A percentile compares a stretch with the other conserved stretches of the same genome.
phyloP scores from a whole-genome alignment of 192 early-diverging fungal species.

The Endogone sp. region DNA sequence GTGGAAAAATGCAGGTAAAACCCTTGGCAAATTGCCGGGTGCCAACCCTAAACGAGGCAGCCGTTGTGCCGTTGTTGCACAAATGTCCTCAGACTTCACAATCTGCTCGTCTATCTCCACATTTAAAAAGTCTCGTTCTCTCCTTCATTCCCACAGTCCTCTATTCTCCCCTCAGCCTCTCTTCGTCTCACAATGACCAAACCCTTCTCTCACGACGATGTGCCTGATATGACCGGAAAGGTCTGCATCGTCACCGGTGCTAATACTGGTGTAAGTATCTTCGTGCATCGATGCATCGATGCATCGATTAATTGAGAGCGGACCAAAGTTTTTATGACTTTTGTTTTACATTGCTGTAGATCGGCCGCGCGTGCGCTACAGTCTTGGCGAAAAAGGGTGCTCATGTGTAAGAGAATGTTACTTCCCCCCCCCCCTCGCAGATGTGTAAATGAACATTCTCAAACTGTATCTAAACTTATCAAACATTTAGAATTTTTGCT shows the following conservation, averaged over 20 bases:
- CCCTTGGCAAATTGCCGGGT: too few species aligned
- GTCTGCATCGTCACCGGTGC: conserved; percentile 45
- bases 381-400: not conserved
- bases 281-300: conserved; percentile 5
- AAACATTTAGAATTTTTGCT: conserved; percentile 3
- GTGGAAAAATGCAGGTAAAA: too few species aligned
- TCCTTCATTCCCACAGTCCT: too few species aligned
- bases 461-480: not conserved
- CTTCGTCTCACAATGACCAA: not conserved
- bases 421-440: not conserved
- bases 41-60: too few species aligned
- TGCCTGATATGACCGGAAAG: conserved; percentile 26
- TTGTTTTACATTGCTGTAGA: not conserved
- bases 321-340: not conserved
- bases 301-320: not conserved
- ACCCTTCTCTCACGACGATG: not conserved
- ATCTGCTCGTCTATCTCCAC: too few species aligned
- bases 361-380: not conserved
- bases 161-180: too few species aligned
- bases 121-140: too few species aligned
- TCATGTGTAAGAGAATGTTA: not conserved
- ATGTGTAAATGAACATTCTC: too few species aligned
- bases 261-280: conserved; percentile 28
- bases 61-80: too few species aligned
- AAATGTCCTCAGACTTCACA: too few species aligned